Evolutionary conservation across 495 filamentous ascomycete species (phyloP), one percentile per base, ranked within the genome.

Genomic region (Penicillium mononematosum): DNA sequence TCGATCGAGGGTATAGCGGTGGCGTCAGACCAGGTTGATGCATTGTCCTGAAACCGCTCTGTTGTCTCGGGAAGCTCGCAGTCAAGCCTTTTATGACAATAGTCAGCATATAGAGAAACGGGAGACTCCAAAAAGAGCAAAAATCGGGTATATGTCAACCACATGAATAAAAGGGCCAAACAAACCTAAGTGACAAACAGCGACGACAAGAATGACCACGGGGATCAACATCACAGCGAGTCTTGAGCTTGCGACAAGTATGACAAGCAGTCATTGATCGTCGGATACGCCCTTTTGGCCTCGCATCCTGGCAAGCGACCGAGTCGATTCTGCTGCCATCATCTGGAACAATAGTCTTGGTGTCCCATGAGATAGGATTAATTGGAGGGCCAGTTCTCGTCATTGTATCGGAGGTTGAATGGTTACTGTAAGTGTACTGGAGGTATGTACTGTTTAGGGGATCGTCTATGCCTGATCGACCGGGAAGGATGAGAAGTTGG

Each of bases 241-340:
- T 76, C 55, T 76, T 76, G 53, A 76, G 66, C 66, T 76, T 76
- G 58, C 73, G 73, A 53, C 73, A 76, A 32, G 73, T 76, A 62
- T 76, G 67, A 61, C 73, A 76, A 11, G 73, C 73, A 14, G 71
- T 76, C 71, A 74, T 74, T 9, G 73, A 74, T n/a, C 73, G 71
- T 41, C 71, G 70, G 39, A 76, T 74, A 12, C 73, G 70, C 10
- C 69, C 70, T 51, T 70, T 64, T 4, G 72, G 70, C n/a, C 72
- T 65, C 19, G 54, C 24, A 50, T 73, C 71, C 14, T 69, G 63
- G 47, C 60, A 61, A 20, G 53, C 47, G 66, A 62, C 60, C 55
- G 67, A 58, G 32, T 61, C 59, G 22, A 67, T 53, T 64, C 67
- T 56, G 41, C 62, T 55, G 55, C 61, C 63, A 58, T 70, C 69